Conservation (phyloP, 2,329 filamentous ascomycete genomes). For the Tricladium varicosporioides region DNA sequence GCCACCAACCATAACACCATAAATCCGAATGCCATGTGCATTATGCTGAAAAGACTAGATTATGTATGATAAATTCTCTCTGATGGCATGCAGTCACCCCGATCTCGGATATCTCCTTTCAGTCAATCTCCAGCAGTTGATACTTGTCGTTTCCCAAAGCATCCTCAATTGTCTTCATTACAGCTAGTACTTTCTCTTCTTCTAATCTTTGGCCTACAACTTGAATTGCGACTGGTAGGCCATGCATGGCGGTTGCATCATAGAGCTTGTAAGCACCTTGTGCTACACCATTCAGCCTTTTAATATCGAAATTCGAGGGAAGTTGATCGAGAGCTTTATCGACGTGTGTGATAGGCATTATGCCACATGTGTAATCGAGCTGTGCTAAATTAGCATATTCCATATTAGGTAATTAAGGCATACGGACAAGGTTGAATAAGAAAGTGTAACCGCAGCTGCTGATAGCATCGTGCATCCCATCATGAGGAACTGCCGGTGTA, state of each 20-base stretch:
- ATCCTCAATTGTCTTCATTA: slow-evolving; percentile 59
- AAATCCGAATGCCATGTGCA: too few species aligned
- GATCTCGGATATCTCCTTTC: background rate
- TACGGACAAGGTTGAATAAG: slow-evolving; percentile 77
- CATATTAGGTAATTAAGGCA: background rate
- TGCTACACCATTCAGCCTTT: slow-evolving; percentile 74
- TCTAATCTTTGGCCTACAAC: slow-evolving; percentile 33
- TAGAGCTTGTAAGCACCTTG: slow-evolving; percentile 84
- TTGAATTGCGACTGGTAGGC: slow-evolving; percentile 75
- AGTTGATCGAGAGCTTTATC: slow-evolving; percentile 67
- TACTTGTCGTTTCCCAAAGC: slow-evolving; percentile 62
- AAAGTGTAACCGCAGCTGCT: slow-evolving; percentile 92
- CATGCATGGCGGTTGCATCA: slow-evolving; percentile 78
- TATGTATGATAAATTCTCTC: background rate
- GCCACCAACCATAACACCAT: too few species aligned
- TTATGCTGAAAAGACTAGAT: background rate
- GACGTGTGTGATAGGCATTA: slow-evolving; percentile 83
- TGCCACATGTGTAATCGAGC: slow-evolving; percentile 82
- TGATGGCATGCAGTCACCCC: background rate
- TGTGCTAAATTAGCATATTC: slow-evolving; percentile 32
- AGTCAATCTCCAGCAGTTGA: slow-evolving; percentile 43
- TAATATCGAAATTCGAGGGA: slow-evolving; percentile 57
- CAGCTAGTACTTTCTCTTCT: slow-evolving; percentile 35
- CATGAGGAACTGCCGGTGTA: slow-evolving; percentile 83
- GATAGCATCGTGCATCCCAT: slow-evolving; percentile 81